Percentiles rank a stretch among this genome's conserved stretches.
Evolutionary conservation across 257 asterid species (phyloP).

Genomic region (Fraxinus pennsylvanica): DNA sequence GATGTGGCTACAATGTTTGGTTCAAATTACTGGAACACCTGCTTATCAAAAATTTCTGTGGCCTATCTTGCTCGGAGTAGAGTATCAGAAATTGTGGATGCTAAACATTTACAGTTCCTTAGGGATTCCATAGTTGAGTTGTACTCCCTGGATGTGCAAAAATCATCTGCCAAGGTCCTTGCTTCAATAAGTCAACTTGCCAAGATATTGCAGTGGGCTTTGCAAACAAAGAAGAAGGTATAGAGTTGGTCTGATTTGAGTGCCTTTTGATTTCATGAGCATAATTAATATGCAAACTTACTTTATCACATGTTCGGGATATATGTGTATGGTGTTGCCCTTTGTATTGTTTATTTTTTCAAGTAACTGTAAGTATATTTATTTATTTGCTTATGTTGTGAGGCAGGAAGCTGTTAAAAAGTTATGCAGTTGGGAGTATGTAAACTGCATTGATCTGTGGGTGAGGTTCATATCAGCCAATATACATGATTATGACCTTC

Average conservation of each 20-base stretch:
- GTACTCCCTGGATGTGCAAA: slow-evolving; percentile 75
- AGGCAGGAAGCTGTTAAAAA: slow-evolving; percentile 74
- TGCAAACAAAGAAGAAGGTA: slow-evolving; percentile 81
- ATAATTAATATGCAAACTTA: neutral
- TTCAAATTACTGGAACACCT: slow-evolving; percentile 54
- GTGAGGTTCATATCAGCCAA: slow-evolving; percentile 74
- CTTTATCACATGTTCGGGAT: neutral
- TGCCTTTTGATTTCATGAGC: neutral
- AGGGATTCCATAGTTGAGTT: slow-evolving; percentile 69
- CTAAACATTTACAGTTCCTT: slow-evolving; percentile 64
- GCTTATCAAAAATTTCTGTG: slow-evolving; percentile 61
- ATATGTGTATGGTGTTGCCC: neutral
- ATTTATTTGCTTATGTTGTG: slow-evolving; percentile 7
- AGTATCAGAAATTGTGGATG: slow-evolving; percentile 55
- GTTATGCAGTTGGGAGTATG: slow-evolving; percentile 88
- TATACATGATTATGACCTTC: slow-evolving; percentile 60
- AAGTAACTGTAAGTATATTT: neutral
- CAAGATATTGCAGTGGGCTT: slow-evolving; percentile 61
- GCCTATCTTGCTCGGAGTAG: slow-evolving; percentile 66
- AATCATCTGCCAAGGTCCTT: slow-evolving; percentile 58
- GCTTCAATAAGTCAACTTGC: slow-evolving; percentile 69
- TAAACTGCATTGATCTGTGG: slow-evolving; percentile 82
- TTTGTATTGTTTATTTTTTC: neutral
- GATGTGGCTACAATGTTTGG: slow-evolving; percentile 55
- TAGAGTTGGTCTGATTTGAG: neutral